A percentile compares a stretch with the other conserved stretches of the same genome.
Conservation (phyloP, 441 rosid species). For the Pelargonium cotyledonis region DNA sequence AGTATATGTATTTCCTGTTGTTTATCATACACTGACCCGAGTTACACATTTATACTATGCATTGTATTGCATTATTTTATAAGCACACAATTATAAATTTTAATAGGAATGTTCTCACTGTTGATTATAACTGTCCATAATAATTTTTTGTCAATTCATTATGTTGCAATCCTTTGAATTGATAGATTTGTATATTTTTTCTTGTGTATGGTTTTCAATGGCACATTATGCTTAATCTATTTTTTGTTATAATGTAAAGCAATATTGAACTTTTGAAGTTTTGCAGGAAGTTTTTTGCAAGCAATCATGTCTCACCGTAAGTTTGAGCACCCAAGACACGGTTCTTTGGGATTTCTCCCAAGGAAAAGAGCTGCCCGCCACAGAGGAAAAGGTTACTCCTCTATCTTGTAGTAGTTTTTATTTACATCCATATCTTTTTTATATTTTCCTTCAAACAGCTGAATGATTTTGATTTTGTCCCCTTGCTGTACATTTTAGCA, state of each 20-base stretch:
- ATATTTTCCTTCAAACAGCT: too few species aligned
- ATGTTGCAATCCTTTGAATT: background rate
- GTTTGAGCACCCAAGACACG: conserved; percentile 56
- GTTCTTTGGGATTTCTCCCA: conserved; percentile 89
- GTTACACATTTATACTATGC: background rate
- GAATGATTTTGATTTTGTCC: too few species aligned
- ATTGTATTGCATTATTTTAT: background rate
- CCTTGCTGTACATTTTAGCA: too few species aligned
- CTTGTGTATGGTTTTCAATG: background rate
- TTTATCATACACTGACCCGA: background rate
- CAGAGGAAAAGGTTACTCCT: conserved; percentile 38
- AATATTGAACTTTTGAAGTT: conserved; percentile 4
- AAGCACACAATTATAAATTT: too few species aligned
- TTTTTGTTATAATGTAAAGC: background rate
- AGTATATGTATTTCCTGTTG: background rate
- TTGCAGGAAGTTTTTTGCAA: conserved; percentile 11
- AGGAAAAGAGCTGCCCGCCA: conserved; percentile 88
- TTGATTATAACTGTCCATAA: too few species aligned
- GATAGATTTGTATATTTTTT: background rate
- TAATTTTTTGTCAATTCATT: too few species aligned
- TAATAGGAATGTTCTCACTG: background rate
- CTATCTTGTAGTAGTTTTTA: too few species aligned
- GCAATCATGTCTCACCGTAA: conserved; percentile 56
- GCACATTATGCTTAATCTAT: too few species aligned
- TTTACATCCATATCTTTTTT: too few species aligned